A percentile compares a stretch with the other conserved stretches of the same genome.
These are phyloP conservation scores for Trichoderma citrinoviride DNA, from an alignment of 2,329 filamentous ascomycete species.

Conservation along the genomic window DNA sequence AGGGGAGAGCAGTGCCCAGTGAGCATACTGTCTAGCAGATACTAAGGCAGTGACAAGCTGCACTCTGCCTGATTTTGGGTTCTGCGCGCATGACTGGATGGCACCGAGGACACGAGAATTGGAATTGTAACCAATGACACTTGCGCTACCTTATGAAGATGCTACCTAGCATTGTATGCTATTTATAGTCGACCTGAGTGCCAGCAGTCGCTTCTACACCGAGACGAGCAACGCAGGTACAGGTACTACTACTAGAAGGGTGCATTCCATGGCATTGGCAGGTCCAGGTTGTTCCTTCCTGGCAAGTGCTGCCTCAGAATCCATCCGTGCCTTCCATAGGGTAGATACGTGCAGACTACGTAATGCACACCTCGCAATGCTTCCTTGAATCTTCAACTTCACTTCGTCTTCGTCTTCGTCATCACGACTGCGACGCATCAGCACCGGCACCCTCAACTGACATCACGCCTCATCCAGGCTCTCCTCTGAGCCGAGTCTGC, in stretches of 20 bases:
- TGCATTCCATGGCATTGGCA: no score
- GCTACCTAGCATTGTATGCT: neutral
- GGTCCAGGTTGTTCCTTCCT: neutral
- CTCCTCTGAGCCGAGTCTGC: neutral
- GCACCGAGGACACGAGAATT: no score
- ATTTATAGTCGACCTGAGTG: constrained; percentile 7
- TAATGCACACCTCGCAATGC: neutral
- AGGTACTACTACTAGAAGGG: neutral
- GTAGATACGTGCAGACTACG: neutral
- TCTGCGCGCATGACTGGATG: neutral
- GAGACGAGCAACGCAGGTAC: neutral
- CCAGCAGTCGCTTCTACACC: neutral
- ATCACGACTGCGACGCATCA: neutral
- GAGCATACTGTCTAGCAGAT: no score
- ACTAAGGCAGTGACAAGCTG: neutral
- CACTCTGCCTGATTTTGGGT: neutral
- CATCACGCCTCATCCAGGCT: neutral
- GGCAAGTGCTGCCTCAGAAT: neutral
- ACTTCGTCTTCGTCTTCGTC: neutral
- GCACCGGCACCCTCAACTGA: no score
- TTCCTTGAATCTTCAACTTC: neutral
- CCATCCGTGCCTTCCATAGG: no score
- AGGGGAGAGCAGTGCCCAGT: no score
- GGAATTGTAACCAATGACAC: no score
- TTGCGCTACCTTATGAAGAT: neutral